A percentile compares a stretch with the other conserved stretches of the same genome.
These are phyloP conservation scores for Scheffersomyces quercinus DNA, from an alignment of 1,139 yeast genomes.

Conservation along the genomic window DNA sequence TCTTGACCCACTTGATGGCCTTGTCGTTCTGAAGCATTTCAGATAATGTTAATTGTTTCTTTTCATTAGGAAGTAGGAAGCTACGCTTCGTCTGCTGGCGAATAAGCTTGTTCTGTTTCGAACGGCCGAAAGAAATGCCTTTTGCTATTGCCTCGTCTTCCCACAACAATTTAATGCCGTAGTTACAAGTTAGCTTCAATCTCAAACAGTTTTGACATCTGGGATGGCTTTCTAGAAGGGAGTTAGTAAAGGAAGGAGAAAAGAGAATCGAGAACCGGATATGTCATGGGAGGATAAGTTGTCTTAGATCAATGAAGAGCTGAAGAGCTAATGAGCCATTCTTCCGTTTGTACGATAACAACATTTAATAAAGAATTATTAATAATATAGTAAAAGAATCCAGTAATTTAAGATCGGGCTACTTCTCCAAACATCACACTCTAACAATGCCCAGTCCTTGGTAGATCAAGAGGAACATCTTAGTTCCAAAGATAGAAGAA, in stretches of 20 bases:
- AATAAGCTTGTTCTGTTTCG: constrained; percentile 18
- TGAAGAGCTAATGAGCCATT: constrained; percentile 9
- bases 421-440: no score
- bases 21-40: constrained; percentile 9
- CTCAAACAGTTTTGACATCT: constrained; percentile 23
- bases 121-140: constrained; percentile 39
- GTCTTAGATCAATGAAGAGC: no score
- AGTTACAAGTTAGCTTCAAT: constrained; percentile 19
- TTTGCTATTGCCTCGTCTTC: constrained; percentile 33
- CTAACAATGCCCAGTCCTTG: no score
- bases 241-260: no score
- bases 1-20: constrained; percentile 10
- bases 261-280: no score
- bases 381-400: no score
- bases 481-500: no score
- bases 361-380: neutral
- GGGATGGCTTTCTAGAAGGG: constrained; percentile 20
- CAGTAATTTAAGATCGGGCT: no score
- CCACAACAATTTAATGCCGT: constrained; percentile 23
- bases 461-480: no score
- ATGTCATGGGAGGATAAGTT: no score
- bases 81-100: constrained; percentile 11
- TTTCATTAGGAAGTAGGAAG: constrained; percentile 3
- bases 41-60: constrained; percentile 11
- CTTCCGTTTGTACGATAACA: neutral